These are phyloP conservation scores for Paraleonurus japonicus DNA, from an alignment of 257 asterid genomes.

Conservation along the genomic window DNA sequence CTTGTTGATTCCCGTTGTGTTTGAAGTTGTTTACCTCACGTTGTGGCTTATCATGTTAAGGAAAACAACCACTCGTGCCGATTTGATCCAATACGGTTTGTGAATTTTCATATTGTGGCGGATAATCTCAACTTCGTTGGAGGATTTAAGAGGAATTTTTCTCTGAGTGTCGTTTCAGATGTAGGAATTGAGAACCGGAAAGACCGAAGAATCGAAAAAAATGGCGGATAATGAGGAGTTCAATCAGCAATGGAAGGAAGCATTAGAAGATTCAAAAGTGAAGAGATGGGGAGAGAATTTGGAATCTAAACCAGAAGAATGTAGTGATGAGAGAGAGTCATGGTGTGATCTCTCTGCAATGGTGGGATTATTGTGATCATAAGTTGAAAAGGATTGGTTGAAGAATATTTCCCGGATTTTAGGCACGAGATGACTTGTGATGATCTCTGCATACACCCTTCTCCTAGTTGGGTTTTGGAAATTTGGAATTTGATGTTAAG, in stretches of 20 bases:
- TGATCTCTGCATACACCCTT: constrained; percentile 46
- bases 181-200: constrained; percentile 13
- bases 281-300: constrained; percentile 14
- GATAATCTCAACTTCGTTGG: constrained; percentile 61
- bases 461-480: constrained; percentile 60
- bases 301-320: constrained; percentile 24
- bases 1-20: constrained; percentile 56
- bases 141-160: constrained; percentile 30
- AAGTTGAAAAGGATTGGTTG: constrained; percentile 48
- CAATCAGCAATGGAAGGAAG: constrained; percentile 20
- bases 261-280: constrained; percentile 26
- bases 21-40: constrained; percentile 71
- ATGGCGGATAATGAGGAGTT: constrained; percentile 15
- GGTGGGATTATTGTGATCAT: constrained; percentile 68
- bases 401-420: constrained; percentile 60
- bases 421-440: constrained; percentile 49
- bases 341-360: constrained; percentile 40
- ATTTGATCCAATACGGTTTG: constrained; percentile 45
- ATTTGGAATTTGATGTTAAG: constrained; percentile 50
- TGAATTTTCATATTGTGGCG: constrained; percentile 48
- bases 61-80: constrained; percentile 60
- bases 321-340: background rate
- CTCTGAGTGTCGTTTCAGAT: constrained; percentile 1
- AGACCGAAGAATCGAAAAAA: background rate
- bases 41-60: constrained; percentile 57